These are phyloP conservation scores for Phytophthora sansomeana DNA, from an alignment of 352 stramenopile genomes.

Conservation along the genomic window DNA sequence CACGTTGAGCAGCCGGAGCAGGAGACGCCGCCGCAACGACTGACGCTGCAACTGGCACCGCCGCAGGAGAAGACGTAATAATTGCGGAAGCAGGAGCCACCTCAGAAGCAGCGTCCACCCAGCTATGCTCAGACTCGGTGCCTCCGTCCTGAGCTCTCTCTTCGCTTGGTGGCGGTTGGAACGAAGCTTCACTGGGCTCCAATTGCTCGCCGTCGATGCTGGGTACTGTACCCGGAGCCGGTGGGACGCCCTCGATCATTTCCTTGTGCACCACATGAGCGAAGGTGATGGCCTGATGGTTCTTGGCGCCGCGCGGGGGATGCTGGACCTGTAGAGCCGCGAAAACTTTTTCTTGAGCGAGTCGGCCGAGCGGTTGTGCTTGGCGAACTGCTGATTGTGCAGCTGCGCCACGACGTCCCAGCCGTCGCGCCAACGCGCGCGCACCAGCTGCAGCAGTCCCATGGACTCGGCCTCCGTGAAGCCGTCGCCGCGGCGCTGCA, in stretches of 20 bases:
- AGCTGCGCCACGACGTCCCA: conserved; percentile 48
- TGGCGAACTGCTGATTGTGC: conserved; percentile 49
- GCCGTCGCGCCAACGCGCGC: conserved; percentile 40
- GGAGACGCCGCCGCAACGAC: conserved; percentile 3
- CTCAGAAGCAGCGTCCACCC: conserved; percentile 27
- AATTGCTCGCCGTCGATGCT: conserved; percentile 20
- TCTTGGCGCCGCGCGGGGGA: conserved; percentile 45
- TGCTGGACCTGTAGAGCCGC: conserved; percentile 39
- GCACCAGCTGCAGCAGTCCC: conserved; percentile 47
- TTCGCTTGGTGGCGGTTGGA: conserved; percentile 26
- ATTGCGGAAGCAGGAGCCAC: not conserved
- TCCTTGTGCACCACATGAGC: conserved; percentile 48
- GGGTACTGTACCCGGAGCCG: conserved; percentile 3
- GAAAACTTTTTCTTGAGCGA: conserved; percentile 61
- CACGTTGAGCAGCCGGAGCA: conserved; percentile 4
- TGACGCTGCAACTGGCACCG: not conserved
- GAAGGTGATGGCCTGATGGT: conserved; percentile 43
- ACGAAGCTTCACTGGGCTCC: conserved; percentile 28
- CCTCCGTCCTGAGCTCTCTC: conserved; percentile 29
- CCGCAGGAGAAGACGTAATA: conserved; percentile 6
- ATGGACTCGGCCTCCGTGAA: conserved; percentile 52
- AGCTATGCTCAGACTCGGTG: conserved; percentile 37
- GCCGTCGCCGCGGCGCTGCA: conserved; percentile 47
- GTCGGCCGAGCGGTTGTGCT: conserved; percentile 47
- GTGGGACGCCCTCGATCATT: conserved; percentile 38